Conservation (phyloP, 768 basidiomycete genomes). For the Russula brevipes region DNA sequence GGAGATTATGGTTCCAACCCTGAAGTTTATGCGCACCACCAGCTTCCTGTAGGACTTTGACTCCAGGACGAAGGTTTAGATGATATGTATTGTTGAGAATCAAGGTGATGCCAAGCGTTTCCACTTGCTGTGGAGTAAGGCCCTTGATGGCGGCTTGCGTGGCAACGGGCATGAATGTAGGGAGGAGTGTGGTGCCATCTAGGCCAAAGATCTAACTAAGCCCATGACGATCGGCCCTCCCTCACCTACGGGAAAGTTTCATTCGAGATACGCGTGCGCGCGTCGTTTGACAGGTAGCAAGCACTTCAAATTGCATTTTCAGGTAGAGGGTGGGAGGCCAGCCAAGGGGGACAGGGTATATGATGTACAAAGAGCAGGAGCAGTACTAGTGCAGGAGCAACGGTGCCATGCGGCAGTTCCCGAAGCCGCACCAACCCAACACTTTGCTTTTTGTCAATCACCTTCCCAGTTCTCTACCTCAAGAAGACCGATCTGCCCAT, state of each 20-base stretch:
- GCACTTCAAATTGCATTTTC: conserved; percentile 73
- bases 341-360: neutral
- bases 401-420: neutral
- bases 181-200: conserved; percentile 80
- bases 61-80: conserved; percentile 79
- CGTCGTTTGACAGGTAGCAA: conserved; percentile 78
- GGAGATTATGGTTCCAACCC: conserved; percentile 79
- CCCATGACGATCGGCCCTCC: neutral
- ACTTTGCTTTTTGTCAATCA: too few relatives aligned
- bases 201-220: conserved; percentile 10
- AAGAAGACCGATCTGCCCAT: too few relatives aligned
- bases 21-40: conserved; percentile 90
- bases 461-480: too few relatives aligned
- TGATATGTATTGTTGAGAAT: conserved; percentile 92
- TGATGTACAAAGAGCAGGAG: neutral
- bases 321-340: neutral
- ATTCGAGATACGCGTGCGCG: conserved; percentile 80
- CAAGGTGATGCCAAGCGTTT: conserved; percentile 73
- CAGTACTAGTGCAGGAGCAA: too few relatives aligned
- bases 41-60: conserved; percentile 61
- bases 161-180: conserved; percentile 92
- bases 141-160: conserved; percentile 93
- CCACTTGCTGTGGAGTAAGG: conserved; percentile 78
- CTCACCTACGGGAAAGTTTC: conserved; percentile 66
- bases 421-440: neutral